Evolutionary conservation across 2,329 filamentous ascomycete genomes (phyloP).

Genomic region (Nothomitra cinnamomea): DNA sequence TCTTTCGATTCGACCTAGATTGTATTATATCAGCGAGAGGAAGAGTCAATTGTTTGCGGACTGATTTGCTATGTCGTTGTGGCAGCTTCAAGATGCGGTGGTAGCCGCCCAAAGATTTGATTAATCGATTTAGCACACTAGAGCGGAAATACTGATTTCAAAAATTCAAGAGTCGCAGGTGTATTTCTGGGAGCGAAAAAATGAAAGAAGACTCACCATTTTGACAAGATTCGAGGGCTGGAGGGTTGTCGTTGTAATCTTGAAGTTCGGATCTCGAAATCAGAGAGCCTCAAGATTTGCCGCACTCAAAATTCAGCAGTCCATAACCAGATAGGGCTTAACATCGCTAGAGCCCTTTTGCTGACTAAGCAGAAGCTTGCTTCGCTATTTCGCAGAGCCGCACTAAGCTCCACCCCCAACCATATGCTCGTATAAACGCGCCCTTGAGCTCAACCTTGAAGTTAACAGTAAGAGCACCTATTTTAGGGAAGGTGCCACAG

Average conservation of each 20-base stretch:
- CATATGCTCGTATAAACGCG: neutral
- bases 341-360: neutral
- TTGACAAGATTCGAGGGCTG: neutral
- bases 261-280: slow-evolving; percentile 1
- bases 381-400: neutral
- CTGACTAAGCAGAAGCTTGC: neutral
- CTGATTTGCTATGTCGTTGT: neutral
- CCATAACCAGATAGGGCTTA: slow-evolving; percentile 2
- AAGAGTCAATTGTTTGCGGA: neutral
- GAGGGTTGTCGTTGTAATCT: neutral
- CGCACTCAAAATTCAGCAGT: slow-evolving; percentile 1
- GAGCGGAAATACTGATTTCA: no score
- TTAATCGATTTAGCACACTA: neutral
- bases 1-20: slow-evolving; percentile 49
- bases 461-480: neutral
- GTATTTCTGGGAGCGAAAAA: neutral
- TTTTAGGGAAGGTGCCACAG: neutral
- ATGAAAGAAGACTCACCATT: neutral
- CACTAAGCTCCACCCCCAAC: neutral
- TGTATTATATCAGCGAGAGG: neutral
- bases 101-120: neutral
- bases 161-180: neutral
- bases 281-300: neutral
- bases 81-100: neutral
- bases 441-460: neutral